Evolutionary conservation across 106 monocot species (phyloP).

Genomic region (Amphibolis antarctica): DNA sequence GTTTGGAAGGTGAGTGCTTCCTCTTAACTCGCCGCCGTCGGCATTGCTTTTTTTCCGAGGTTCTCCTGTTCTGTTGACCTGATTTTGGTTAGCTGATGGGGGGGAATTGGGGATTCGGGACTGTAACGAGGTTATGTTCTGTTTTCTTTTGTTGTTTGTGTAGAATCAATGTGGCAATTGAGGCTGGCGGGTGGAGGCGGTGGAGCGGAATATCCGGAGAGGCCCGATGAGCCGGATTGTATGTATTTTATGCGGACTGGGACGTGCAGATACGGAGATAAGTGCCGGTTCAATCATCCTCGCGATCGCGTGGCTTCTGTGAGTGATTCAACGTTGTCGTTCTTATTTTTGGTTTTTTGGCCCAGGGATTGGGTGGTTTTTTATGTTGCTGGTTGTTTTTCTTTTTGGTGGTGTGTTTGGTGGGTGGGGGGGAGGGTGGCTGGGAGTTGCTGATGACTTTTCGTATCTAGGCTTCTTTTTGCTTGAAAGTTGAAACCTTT

Average conservation of each 20-base stretch:
- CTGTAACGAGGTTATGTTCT: not conserved
- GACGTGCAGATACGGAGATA: constrained; percentile 63
- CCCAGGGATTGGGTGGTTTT: not conserved
- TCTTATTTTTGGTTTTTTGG: not conserved
- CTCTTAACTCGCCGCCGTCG: too few species aligned
- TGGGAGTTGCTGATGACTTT: not conserved
- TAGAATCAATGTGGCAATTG: constrained; percentile 49
- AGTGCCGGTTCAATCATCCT: constrained; percentile 89
- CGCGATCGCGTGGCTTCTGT: constrained; percentile 30
- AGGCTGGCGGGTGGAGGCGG: constrained; percentile 22
- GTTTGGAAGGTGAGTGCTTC: too few species aligned
- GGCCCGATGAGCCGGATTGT: constrained; percentile 75
- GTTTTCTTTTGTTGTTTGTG: not conserved
- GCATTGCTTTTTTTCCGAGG: too few species aligned
- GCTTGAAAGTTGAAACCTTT: not conserved
- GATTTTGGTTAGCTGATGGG: not conserved
- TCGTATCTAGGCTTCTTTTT: not conserved
- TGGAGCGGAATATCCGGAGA: constrained; percentile 43
- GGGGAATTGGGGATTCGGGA: not conserved
- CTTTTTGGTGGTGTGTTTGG: constrained; percentile 2
- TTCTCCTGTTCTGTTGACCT: not conserved
- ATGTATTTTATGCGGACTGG: constrained; percentile 77
- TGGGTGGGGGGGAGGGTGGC: not conserved
- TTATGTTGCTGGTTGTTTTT: not conserved
- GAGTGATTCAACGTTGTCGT: constrained; percentile 3